Percentiles rank a stretch among this genome's conserved stretches.
phyloP scores from a whole-genome alignment of 2,329 filamentous ascomycete genomes.

The Tolypocladium cylindrosporum region DNA sequence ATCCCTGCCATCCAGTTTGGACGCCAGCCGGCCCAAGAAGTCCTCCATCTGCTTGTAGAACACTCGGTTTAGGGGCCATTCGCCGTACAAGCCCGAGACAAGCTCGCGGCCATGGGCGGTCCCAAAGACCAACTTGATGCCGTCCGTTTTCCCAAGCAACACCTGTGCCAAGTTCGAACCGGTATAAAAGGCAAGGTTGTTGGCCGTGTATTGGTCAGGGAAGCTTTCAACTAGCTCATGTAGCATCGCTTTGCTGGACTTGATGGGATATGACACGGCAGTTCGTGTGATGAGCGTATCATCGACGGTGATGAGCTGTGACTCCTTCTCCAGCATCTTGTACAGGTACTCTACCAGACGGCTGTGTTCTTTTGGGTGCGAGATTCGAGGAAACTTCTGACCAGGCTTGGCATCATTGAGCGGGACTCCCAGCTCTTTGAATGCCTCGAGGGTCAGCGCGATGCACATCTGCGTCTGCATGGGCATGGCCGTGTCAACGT shows the following conservation, averaged over 20 bases:
- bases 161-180: conserved; percentile 17
- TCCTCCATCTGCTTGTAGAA: conserved; percentile 22
- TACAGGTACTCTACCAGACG: conserved; percentile 1
- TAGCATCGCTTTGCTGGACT: background rate
- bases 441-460: background rate
- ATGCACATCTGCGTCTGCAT: background rate
- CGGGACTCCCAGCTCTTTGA: background rate
- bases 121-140: conserved; percentile 28
- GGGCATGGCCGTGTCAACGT: background rate
- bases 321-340: conserved; percentile 3
- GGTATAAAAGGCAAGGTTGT: conserved; percentile 12
- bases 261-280: background rate
- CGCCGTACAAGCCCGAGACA: conserved; percentile 22
- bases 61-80: conserved; percentile 23
- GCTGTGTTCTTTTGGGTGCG: background rate
- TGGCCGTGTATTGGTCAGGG: conserved; percentile 1
- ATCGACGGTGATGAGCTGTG: conserved; percentile 2
- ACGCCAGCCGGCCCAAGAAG: conserved; percentile 13
- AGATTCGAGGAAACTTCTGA: background rate
- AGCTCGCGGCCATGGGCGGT: conserved; percentile 22
- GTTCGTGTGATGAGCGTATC: conserved; percentile 3
- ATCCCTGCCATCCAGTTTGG: background rate
- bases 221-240: conserved; percentile 1
- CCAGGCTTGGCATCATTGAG: background rate
- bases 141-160: conserved; percentile 22